Evolutionary conservation across 768 basidiomycete species (phyloP).

Genomic region (Chlorophyllum brunneum): DNA sequence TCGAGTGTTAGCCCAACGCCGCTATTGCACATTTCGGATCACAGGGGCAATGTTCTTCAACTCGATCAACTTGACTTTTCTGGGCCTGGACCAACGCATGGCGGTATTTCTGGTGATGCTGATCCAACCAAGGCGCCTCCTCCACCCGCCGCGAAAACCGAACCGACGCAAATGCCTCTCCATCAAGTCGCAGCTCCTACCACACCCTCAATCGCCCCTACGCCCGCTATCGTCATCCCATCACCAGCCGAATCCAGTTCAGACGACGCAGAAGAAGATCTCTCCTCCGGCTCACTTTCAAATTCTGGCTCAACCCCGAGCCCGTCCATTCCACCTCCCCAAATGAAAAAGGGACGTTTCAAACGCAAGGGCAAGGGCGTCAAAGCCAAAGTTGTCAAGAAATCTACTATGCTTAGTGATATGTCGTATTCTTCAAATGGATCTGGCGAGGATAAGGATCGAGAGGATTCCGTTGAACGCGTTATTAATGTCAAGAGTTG

Average conservation of each 20-base stretch:
- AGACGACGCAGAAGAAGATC: constrained; percentile 18
- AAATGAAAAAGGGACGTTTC: constrained; percentile 16
- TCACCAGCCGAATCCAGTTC: constrained; percentile 14
- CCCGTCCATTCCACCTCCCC: constrained; percentile 9
- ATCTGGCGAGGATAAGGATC: constrained; percentile 15
- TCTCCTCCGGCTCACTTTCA: neutral
- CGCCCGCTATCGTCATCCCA: too few relatives aligned
- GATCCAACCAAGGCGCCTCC: constrained; percentile 12
- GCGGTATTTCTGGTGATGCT: constrained; percentile 13
- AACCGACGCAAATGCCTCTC: constrained; percentile 45
- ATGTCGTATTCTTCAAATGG: constrained; percentile 11
- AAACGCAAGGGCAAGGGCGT: constrained; percentile 18
- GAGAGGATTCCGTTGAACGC: constrained; percentile 55
- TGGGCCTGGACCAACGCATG: constrained; percentile 32
- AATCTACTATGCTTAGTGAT: neutral
- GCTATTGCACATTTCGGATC: constrained; percentile 35
- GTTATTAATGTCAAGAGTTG: constrained; percentile 96
- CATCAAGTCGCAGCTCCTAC: constrained; percentile 23
- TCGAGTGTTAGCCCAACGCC: constrained; percentile 56
- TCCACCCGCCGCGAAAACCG: constrained; percentile 29
- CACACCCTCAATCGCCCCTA: constrained; percentile 5
- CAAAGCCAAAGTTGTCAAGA: constrained; percentile 14
- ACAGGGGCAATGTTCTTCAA: constrained; percentile 32
- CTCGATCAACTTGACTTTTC: constrained; percentile 55
- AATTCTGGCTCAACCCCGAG: neutral